These are phyloP conservation scores for Bombardia bombarda DNA, from an alignment of 495 filamentous ascomycete species.

Conservation along the genomic window DNA sequence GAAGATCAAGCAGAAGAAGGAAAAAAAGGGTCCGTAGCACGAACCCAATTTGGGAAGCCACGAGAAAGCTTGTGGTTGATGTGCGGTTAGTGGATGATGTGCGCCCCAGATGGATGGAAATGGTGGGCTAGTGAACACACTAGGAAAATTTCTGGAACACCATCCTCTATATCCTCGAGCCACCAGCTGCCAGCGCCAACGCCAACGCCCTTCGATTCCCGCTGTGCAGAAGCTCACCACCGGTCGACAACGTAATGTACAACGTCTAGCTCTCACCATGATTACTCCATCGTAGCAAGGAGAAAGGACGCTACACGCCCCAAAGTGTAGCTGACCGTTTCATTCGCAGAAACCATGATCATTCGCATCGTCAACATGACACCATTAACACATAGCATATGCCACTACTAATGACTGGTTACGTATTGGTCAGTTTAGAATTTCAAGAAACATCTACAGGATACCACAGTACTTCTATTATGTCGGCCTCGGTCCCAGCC, in stretches of 20 bases:
- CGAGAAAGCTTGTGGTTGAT: background rate
- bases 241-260: no score
- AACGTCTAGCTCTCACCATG: no score
- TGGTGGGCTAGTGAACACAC: conserved; percentile 6
- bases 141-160: conserved; percentile 15
- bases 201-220: no score
- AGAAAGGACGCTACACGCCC: background rate
- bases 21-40: background rate
- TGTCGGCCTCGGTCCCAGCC: no score
- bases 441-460: no score
- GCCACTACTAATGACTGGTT: no score
- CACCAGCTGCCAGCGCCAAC: background rate
- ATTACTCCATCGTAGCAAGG: no score
- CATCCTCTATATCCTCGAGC: conserved; percentile 1
- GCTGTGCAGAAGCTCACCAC: no score
- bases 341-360: background rate
- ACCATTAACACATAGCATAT: background rate
- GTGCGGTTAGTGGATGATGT: background rate
- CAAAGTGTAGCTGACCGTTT: conserved; percentile 4
- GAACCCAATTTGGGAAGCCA: conserved; percentile 2
- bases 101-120: conserved; percentile 7
- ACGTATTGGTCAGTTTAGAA: no score
- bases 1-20: background rate
- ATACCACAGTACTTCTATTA: no score
- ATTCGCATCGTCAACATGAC: conserved; percentile 2